These are phyloP conservation scores for Oryza australiensis DNA, from an alignment of 176 grass and related monocot species.

Conservation along the genomic window DNA sequence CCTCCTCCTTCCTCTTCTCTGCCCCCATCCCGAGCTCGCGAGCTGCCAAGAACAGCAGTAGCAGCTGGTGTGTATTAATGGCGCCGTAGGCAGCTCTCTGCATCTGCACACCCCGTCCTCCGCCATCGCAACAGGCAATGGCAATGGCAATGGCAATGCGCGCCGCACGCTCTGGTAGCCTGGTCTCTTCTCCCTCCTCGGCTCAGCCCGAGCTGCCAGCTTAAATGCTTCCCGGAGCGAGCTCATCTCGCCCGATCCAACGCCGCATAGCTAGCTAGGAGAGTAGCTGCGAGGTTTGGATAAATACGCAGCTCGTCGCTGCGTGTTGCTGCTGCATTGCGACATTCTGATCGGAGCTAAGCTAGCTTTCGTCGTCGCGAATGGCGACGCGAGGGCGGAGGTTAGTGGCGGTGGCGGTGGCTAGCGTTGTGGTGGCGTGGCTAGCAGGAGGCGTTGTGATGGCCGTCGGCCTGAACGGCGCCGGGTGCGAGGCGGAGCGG, in stretches of 20 bases:
- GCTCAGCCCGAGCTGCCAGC: neutral
- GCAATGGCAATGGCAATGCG: neutral
- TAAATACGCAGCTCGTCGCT: neutral
- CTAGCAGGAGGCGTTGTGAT: neutral
- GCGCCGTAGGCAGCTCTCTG: constrained; percentile 39
- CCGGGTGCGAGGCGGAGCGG: constrained; percentile 30
- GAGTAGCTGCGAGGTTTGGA: neutral
- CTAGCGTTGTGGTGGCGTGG: neutral
- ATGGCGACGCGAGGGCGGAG: neutral
- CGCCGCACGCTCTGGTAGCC: neutral
- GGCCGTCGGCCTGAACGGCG: neutral
- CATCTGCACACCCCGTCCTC: constrained; percentile 22
- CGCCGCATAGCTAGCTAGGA: neutral
- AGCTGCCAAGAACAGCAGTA: constrained; percentile 10
- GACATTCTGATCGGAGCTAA: neutral
- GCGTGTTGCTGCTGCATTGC: neutral
- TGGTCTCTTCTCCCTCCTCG: neutral
- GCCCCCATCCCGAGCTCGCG: neutral
- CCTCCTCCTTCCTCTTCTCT: neutral
- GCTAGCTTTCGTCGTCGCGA: neutral
- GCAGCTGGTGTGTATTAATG: constrained; percentile 51
- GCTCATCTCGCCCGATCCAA: constrained; percentile 43
- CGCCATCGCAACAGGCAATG: neutral
- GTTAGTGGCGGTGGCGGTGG: neutral
- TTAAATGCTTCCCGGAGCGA: constrained; percentile 31